A percentile compares a stretch with the other conserved stretches of the same genome.
phyloP scores from a whole-genome alignment of 306 rosid genomes.

The Notholithocarpus densiflorus region DNA sequence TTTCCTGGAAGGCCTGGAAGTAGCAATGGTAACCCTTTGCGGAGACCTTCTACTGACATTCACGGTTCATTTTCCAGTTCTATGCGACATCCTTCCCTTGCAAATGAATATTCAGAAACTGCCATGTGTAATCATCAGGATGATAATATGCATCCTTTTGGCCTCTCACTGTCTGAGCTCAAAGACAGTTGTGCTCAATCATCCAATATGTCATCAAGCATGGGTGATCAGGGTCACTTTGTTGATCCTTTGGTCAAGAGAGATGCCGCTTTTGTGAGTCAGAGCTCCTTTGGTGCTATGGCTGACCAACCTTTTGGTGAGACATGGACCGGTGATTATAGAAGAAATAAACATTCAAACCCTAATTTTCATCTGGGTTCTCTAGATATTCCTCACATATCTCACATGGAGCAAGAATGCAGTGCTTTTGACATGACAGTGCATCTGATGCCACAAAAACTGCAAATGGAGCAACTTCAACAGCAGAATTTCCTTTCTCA shows the following conservation, averaged over 20 bases:
- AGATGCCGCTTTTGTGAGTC: conserved; percentile 36
- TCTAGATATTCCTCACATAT: conserved; percentile 36
- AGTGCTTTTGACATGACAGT: conserved; percentile 42
- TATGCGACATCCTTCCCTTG: conserved; percentile 22
- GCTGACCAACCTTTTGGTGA: conserved; percentile 43
- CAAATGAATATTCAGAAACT: conserved; percentile 39
- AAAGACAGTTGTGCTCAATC: conserved; percentile 51
- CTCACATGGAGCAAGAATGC: conserved; percentile 36
- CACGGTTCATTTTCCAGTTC: conserved; percentile 32
- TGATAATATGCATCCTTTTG: conserved; percentile 70
- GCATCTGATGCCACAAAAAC: conserved; percentile 41
- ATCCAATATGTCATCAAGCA: conserved; percentile 41
- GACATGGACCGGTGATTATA: conserved; percentile 42
- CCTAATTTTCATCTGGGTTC: conserved; percentile 40
- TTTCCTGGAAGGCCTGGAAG: conserved; percentile 45
- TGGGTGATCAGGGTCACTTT: conserved; percentile 53
- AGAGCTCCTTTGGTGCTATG: conserved; percentile 36
- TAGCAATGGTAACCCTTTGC: conserved; percentile 33
- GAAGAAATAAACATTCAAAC: conserved; percentile 30
- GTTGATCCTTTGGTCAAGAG: conserved; percentile 39
- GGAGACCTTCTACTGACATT: conserved; percentile 29
- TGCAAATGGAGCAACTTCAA: conserved; percentile 49
- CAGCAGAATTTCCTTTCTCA: conserved; percentile 36
- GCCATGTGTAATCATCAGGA: conserved; percentile 31
- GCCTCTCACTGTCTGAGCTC: conserved; percentile 66